Evolutionary conservation across 2,329 filamentous ascomycete species (phyloP).

Genomic region (Trichoderma cornu-damae): DNA sequence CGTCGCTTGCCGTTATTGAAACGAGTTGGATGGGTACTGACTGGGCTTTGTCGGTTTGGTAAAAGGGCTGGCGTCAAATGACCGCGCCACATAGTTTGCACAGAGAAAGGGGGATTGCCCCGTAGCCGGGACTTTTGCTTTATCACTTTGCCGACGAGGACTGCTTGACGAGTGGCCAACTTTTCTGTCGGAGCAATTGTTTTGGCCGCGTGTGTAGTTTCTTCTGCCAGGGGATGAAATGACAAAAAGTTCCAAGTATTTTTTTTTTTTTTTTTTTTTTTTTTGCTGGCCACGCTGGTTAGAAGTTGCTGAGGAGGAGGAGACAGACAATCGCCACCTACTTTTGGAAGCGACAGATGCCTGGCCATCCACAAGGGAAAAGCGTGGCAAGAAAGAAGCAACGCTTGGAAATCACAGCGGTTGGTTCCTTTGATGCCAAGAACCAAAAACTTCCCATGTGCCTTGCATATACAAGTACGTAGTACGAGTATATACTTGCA

Average conservation of each 20-base stretch:
- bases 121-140: neutral
- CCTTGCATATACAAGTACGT: too few relatives aligned
- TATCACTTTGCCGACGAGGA: neutral
- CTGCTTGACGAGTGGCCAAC: neutral
- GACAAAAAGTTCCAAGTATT: too few relatives aligned
- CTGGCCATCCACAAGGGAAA: neutral
- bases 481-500: too few relatives aligned
- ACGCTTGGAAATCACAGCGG: neutral
- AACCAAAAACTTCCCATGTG: neutral
- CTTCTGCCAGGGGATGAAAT: neutral
- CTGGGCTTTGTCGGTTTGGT: neutral
- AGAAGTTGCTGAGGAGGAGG: neutral
- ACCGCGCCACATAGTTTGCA: neutral
- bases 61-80: conserved; percentile 6
- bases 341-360: neutral
- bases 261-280: too few relatives aligned
- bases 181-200: neutral
- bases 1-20: neutral
- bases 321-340: neutral
- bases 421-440: neutral
- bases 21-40: neutral
- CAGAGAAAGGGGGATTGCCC: neutral
- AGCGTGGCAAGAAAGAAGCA: neutral
- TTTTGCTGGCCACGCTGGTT: neutral
- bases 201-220: conserved; percentile 9